phyloP scores from a whole-genome alignment of 2,329 filamentous ascomycete genomes.

The Alternaria gaisen region DNA sequence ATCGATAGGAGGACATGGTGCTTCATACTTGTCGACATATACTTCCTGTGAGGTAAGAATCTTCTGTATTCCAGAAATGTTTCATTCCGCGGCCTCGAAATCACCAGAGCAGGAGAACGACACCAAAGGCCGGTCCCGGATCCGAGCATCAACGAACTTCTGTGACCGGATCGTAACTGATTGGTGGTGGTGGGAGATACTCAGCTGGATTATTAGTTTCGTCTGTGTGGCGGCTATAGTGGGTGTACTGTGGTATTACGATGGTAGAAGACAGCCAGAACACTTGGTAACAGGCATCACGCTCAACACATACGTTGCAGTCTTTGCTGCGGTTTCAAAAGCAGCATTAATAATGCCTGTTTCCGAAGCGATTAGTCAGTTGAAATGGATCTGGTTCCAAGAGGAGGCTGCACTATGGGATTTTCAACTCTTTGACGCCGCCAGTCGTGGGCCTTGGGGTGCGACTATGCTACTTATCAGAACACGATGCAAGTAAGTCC shows the following conservation, averaged over 20 bases:
- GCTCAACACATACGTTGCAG: conserved; percentile 27
- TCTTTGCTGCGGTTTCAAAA: conserved; percentile 30
- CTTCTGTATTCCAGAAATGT: not conserved
- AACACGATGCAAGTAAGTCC: conserved; percentile 23
- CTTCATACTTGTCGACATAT: not conserved
- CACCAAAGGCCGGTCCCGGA: conserved; percentile 8
- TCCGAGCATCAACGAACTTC: conserved; percentile 23
- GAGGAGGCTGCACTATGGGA: conserved; percentile 20
- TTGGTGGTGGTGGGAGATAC: conserved; percentile 33
- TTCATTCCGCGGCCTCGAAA: not conserved
- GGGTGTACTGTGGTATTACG: conserved; percentile 22
- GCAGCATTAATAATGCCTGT: conserved; percentile 31
- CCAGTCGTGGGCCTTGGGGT: conserved; percentile 31
- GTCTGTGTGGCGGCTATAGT: conserved; percentile 23
- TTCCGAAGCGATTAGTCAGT: conserved; percentile 31
- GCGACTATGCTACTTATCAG: conserved; percentile 25
- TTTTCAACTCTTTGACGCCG: conserved; percentile 27
- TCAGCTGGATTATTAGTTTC: conserved; percentile 26
- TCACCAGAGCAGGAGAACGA: not conserved
- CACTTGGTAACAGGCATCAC: conserved; percentile 25
- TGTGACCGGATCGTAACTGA: conserved; percentile 25
- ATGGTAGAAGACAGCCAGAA: conserved; percentile 24
- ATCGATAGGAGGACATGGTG: not conserved
- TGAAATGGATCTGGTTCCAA: conserved; percentile 37
- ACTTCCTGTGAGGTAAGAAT: not conserved